These are phyloP conservation scores for Amanita pallidorosea DNA, from an alignment of 768 basidiomycete genomes.

Conservation along the genomic window DNA sequence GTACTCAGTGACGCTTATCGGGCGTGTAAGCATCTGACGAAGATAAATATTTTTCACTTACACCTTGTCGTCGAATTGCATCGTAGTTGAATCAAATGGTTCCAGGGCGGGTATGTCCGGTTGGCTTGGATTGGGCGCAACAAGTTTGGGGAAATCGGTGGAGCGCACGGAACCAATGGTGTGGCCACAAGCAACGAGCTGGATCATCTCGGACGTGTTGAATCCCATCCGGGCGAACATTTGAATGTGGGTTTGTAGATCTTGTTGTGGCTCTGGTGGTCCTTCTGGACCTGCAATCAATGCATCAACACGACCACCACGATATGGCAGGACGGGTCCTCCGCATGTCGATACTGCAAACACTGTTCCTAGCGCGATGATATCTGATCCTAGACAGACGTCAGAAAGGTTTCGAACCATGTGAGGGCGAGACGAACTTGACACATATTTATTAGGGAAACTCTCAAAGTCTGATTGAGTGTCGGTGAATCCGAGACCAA, in stretches of 20 bases:
- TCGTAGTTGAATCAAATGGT: constrained; percentile 27
- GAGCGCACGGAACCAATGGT: constrained; percentile 39
- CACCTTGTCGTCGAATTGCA: constrained; percentile 32
- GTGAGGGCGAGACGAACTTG: constrained; percentile 20
- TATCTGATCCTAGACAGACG: constrained; percentile 27
- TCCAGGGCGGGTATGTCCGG: constrained; percentile 19
- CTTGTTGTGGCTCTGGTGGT: constrained; percentile 33
- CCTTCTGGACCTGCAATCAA: constrained; percentile 24
- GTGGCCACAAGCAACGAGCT: constrained; percentile 40
- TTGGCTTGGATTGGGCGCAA: constrained; percentile 18
- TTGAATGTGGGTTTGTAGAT: constrained; percentile 24
- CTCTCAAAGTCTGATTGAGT: constrained; percentile 30
- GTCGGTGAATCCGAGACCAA: constrained; percentile 33
- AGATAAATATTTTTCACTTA: constrained; percentile 11
- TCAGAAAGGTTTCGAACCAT: not conserved
- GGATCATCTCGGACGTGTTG: constrained; percentile 35
- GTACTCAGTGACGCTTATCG: constrained; percentile 26
- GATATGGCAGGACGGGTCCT: constrained; percentile 33
- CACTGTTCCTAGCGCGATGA: constrained; percentile 28
- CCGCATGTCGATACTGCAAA: constrained; percentile 30
- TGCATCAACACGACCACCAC: constrained; percentile 32
- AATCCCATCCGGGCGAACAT: constrained; percentile 34
- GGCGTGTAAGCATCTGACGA: not conserved
- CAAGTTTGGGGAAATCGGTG: constrained; percentile 32
- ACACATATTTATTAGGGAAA: constrained; percentile 32